These are phyloP conservation scores for Ceratobasidium theobromae DNA, from an alignment of 1,284 basidiomycete species.

Conservation along the genomic window DNA sequence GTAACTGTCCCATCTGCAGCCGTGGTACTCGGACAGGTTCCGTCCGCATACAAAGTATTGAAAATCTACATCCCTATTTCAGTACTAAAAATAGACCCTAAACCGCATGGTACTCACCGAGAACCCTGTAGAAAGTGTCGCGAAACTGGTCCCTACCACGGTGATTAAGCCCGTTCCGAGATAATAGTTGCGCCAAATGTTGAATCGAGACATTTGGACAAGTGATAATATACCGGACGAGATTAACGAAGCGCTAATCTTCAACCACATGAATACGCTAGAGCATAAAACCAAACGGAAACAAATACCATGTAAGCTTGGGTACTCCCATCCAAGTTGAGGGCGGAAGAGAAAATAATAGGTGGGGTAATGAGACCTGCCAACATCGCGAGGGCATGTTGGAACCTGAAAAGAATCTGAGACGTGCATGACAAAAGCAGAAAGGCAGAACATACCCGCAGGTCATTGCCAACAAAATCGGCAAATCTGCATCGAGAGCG, in stretches of 20 bases:
- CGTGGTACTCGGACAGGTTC: conserved; percentile 68
- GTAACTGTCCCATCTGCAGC: conserved; percentile 61
- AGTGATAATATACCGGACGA: conserved; percentile 64
- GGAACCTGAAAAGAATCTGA: conserved; percentile 46
- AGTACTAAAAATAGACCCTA: background rate
- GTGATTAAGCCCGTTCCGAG: conserved; percentile 78
- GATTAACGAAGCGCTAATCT: conserved; percentile 6
- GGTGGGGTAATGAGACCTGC: conserved; percentile 60
- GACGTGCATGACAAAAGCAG: background rate
- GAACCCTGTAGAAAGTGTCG: conserved; percentile 74
- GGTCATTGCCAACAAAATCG: conserved; percentile 65
- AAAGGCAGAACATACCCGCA: conserved; percentile 47
- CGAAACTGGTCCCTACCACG: conserved; percentile 85
- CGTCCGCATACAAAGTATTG: conserved; percentile 72
- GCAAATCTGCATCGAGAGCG: conserved; percentile 66
- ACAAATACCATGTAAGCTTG: conserved; percentile 82
- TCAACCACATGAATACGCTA: background rate
- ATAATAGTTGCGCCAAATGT: conserved; percentile 56
- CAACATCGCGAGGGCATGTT: conserved; percentile 77
- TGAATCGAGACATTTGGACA: conserved; percentile 71
- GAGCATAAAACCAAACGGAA: conserved; percentile 52
- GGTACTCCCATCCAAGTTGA: conserved; percentile 56
- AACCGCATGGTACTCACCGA: conserved; percentile 49
- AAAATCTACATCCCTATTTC: conserved; percentile 51
- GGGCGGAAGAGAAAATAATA: conserved; percentile 72